Conservation (phyloP, 768 basidiomycete species). For the Chalciporus piperatus region DNA sequence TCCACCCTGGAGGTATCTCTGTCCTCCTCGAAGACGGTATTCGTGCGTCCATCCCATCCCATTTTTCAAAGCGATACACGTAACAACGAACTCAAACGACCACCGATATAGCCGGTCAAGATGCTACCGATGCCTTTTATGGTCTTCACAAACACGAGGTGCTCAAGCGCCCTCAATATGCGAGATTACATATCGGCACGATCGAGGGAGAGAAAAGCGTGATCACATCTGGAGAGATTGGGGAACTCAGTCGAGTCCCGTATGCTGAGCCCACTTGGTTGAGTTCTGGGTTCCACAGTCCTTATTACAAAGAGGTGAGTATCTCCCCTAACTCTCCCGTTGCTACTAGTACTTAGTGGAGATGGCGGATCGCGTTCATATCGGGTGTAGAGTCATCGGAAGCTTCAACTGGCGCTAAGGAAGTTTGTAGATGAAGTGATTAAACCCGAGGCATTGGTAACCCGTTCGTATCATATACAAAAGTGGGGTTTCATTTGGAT, state of each 20-base stretch:
- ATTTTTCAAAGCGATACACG: no score
- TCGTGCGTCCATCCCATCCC: slow-evolving; percentile 45
- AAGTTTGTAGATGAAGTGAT: slow-evolving; percentile 69
- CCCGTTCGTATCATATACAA: slow-evolving; percentile 2
- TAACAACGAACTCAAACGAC: no score
- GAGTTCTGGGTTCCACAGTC: slow-evolving; percentile 58
- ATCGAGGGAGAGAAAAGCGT: slow-evolving; percentile 57
- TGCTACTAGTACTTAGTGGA: not conserved
- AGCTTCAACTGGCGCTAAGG: slow-evolving; percentile 41
- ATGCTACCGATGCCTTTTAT: slow-evolving; percentile 78
- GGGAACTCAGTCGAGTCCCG: slow-evolving; percentile 64
- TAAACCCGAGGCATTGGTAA: slow-evolving; percentile 33
- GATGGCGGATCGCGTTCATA: not conserved
- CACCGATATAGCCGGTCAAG: slow-evolving; percentile 49
- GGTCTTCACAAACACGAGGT: slow-evolving; percentile 75
- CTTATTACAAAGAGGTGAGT: slow-evolving; percentile 70
- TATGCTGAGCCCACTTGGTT: slow-evolving; percentile 83
- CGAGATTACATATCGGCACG: slow-evolving; percentile 59
- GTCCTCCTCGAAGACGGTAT: slow-evolving; percentile 76
- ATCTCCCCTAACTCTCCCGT: no score
- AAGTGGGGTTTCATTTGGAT: slow-evolving; percentile 10
- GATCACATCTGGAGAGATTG: slow-evolving; percentile 45
- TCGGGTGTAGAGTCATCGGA: slow-evolving; percentile 38
- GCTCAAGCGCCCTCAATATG: slow-evolving; percentile 62
- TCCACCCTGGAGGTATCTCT: slow-evolving; percentile 80